Conservation (phyloP, 306 rosid genomes). For the Sesbania bispinosa region DNA sequence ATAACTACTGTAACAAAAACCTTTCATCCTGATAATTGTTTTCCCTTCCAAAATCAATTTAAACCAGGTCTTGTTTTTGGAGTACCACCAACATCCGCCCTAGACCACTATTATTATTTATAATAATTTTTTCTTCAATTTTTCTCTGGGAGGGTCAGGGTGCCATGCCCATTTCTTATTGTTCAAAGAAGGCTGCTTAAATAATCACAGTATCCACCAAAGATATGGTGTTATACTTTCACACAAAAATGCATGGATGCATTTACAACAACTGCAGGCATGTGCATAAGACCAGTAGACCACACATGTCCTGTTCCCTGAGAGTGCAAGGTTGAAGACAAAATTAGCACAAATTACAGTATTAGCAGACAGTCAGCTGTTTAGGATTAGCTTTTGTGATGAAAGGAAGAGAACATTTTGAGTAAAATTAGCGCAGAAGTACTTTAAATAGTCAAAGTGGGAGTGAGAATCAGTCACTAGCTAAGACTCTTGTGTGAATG, state of each 20-base stretch:
- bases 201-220: conserved; percentile 8
- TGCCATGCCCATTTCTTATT: conserved; percentile 1
- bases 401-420: conserved; percentile 17
- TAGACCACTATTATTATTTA: not conserved
- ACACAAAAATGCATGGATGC: not conserved
- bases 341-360: too few species aligned
- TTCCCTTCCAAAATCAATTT: conserved; percentile 4
- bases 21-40: not conserved
- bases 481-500: not conserved
- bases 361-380: too few species aligned
- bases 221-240: not conserved
- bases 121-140: not conserved
- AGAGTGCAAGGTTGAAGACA: too few species aligned
- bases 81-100: not conserved
- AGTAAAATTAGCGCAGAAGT: conserved; percentile 1
- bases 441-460: conserved; percentile 7
- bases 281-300: not conserved
- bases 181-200: conserved; percentile 3
- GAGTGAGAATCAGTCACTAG: not conserved
- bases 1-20: conserved; percentile 6
- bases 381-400: too few species aligned
- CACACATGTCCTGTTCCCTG: not conserved
- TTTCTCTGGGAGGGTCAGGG: not conserved
- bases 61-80: not conserved
- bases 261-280: not conserved